Evolutionary conservation across 768 basidiomycete genomes (phyloP).

Genomic region (Neoboletus subvelutipes): DNA sequence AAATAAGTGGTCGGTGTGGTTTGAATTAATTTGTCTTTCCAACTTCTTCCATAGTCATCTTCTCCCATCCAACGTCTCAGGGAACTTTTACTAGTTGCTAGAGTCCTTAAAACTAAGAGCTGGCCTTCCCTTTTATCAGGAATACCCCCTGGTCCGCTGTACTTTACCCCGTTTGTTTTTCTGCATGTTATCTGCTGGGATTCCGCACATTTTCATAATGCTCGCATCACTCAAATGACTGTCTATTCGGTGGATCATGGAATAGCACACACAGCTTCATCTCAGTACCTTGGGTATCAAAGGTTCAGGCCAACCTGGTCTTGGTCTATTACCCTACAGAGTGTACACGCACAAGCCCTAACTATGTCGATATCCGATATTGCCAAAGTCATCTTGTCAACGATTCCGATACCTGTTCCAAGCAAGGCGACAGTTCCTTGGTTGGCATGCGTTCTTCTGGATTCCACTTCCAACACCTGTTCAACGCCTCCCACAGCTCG

Average conservation of each 20-base stretch:
- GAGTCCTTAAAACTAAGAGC: conserved; percentile 32
- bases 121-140: conserved; percentile 33
- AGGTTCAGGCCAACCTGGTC: not conserved
- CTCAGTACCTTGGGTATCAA: not conserved
- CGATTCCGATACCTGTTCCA: conserved; percentile 13
- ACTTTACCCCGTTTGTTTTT: conserved; percentile 38
- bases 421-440: conserved; percentile 29
- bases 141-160: conserved; percentile 44
- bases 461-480: conserved; percentile 45
- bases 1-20: conserved; percentile 24
- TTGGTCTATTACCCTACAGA: not conserved
- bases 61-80: conserved; percentile 9
- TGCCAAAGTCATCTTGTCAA: not conserved
- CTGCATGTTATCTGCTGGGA: conserved; percentile 39
- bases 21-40: conserved; percentile 9
- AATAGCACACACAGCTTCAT: conserved; percentile 1
- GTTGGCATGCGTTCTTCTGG: conserved; percentile 42
- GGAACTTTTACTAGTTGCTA: conserved; percentile 30
- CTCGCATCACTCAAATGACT: conserved; percentile 35
- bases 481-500: conserved; percentile 46
- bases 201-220: conserved; percentile 38
- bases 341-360: conserved; percentile 1
- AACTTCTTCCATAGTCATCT: conserved; percentile 1
- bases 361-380: not conserved
- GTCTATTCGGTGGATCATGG: conserved; percentile 12